Evolutionary conservation across 2,329 filamentous ascomycete species (phyloP).

Genomic region (Claviceps sp.): DNA sequence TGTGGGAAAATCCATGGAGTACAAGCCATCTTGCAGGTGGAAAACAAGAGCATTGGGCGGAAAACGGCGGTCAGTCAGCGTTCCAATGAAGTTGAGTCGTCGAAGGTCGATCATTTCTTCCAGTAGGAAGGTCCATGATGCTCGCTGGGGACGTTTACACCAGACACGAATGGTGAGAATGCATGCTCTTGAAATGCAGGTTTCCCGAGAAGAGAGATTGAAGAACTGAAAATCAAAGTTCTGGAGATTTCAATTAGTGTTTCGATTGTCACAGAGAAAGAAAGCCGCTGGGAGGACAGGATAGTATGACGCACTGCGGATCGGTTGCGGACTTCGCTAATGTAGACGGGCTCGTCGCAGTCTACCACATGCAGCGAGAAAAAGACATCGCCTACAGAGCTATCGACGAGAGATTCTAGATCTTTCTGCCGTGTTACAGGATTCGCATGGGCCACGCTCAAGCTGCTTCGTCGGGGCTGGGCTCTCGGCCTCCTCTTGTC

Average conservation of each 20-base stretch:
- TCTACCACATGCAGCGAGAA: constrained; percentile 66
- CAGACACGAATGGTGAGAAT: constrained; percentile 59
- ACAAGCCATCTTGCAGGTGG: constrained; percentile 75
- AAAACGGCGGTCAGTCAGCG: constrained; percentile 54
- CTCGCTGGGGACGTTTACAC: constrained; percentile 41
- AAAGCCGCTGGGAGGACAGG: neutral
- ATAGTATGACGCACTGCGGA: constrained; percentile 42
- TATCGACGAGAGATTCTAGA: constrained; percentile 58
- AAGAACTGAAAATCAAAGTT: constrained; percentile 87
- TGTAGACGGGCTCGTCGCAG: constrained; percentile 64
- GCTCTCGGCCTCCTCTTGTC: constrained; percentile 8
- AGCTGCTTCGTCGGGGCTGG: constrained; percentile 32
- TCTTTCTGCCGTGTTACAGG: constrained; percentile 52
- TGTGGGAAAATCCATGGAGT: constrained; percentile 58
- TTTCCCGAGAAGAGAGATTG: constrained; percentile 52
- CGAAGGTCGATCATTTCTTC: constrained; percentile 60
- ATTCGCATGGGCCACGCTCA: constrained; percentile 32
- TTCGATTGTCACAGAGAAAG: neutral
- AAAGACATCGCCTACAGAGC: constrained; percentile 72
- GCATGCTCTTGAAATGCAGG: constrained; percentile 51
- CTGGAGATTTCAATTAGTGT: constrained; percentile 16
- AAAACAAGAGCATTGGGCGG: constrained; percentile 75
- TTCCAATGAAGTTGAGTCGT: constrained; percentile 66
- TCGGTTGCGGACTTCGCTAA: constrained; percentile 67
- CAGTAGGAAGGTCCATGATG: constrained; percentile 49